A percentile compares a stretch with the other conserved stretches of the same genome.
phyloP scores from a whole-genome alignment of 192 early-diverging fungal species.

The Rhizophagus clarus region DNA sequence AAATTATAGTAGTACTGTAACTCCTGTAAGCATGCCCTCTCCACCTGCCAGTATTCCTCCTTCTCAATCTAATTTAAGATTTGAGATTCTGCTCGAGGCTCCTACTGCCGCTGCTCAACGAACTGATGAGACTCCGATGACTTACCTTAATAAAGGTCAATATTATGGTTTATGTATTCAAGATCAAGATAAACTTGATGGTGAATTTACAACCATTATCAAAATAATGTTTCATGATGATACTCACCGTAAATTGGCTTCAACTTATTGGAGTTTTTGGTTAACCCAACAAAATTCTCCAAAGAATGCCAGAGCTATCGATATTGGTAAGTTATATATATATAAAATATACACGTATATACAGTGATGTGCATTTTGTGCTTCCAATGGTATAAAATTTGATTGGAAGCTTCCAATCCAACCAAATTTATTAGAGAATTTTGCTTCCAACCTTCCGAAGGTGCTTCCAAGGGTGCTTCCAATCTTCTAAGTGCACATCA shows the following conservation, averaged over 20 bases:
- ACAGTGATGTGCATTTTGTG: too few species aligned
- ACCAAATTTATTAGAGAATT: too few species aligned
- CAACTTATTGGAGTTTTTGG: conserved; percentile 76
- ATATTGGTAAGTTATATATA: conserved; percentile 50
- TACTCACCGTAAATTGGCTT: conserved; percentile 60
- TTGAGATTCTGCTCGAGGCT: conserved; percentile 43
- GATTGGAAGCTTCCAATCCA: too few species aligned
- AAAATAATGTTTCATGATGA: conserved; percentile 75
- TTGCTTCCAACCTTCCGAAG: too few species aligned
- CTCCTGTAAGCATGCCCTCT: conserved; percentile 25
- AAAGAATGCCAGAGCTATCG: conserved; percentile 60
- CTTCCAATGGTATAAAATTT: too few species aligned
- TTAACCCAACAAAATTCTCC: conserved; percentile 64
- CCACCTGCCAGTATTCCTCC: conserved; percentile 27
- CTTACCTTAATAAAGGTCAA: conserved; percentile 76
- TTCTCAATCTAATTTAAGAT: conserved; percentile 36
- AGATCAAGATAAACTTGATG: conserved; percentile 52
- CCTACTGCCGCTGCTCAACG: conserved; percentile 57
- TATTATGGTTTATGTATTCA: conserved; percentile 59
- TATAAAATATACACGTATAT: background rate
- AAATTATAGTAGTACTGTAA: conserved; percentile 10
- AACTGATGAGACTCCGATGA: conserved; percentile 61
- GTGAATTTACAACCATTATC: conserved; percentile 55
- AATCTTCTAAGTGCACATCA: too few species aligned
- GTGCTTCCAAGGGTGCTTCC: too few species aligned